A percentile compares a stretch with the other conserved stretches of the same genome.
phyloP scores from a whole-genome alignment of 1,284 basidiomycete species.

The Sanghuangporus sanghuang region DNA sequence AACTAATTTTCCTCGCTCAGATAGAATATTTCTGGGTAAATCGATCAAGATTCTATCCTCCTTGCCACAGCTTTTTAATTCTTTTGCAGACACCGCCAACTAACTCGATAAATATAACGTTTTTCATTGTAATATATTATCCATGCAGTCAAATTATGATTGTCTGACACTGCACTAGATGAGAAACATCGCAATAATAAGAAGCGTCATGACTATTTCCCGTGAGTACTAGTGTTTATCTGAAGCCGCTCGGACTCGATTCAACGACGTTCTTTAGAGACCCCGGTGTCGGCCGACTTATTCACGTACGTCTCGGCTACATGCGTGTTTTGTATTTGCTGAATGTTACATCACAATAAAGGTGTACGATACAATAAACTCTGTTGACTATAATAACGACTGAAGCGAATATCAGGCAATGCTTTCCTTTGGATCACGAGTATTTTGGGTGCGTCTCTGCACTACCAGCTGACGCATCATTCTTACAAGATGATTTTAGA shows the following conservation, averaged over 20 bases:
- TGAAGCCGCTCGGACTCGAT: not conserved
- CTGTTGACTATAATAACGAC: not conserved
- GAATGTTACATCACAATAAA: not conserved
- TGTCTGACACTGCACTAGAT: not conserved
- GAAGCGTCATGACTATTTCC: not conserved
- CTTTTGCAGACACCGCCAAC: not conserved
- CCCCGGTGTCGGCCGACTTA: not conserved
- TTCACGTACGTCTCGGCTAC: not conserved
- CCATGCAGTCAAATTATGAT: not conserved
- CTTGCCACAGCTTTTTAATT: not conserved
- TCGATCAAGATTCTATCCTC: not conserved
- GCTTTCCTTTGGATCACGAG: not conserved
- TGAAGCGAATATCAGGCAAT: not conserved
- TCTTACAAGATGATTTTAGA: not conserved
- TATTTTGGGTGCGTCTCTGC: not conserved
- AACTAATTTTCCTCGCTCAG: not conserved
- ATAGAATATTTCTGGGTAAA: constrained; percentile 2
- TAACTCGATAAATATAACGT: not conserved
- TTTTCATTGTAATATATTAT: not conserved
- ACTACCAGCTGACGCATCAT: not conserved
- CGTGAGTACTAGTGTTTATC: not conserved
- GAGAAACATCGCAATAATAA: not conserved
- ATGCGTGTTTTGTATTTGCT: too few species aligned
- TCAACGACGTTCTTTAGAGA: not conserved
- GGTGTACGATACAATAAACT: not conserved